Base-by-base conservation (phyloP, 257 asterid genomes). In the Jaltomata sinuosa region DNA sequence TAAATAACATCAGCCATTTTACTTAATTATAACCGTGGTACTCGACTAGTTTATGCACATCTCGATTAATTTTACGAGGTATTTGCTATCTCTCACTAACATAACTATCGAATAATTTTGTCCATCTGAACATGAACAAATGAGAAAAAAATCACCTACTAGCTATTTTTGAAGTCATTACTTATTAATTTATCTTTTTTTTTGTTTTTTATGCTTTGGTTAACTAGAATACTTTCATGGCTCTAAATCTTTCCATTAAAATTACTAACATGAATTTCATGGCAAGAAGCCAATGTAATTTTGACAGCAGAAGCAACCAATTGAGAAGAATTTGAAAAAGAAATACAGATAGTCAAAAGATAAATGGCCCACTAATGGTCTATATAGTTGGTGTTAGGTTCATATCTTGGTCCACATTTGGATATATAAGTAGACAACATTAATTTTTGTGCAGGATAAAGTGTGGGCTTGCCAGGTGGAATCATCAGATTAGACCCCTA, bases 301-400 rank as follows among this genome's bases (percentile, higher is more conserved):
- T 77, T 49, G 9, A 77, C 62, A 77, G 45, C 62, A 49, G 42
- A 77, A 49, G 62, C 82, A 77, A 77, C 62, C 62, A 77, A 49
- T 59, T 14, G 22, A 74, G 25, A 74, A 45, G 5, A 74, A 22
- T 52, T 74, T 74, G 22, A 8, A 64, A 29, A 64, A 45, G 45
- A 72, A 42, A 65, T 9, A 36, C 47, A 11, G 29, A 25, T 25
- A 82, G 76, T 21, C 68, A 88, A 85, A 82, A 77, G 42, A 82
- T 22, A 11, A 65, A 83, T 27, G 88, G 85, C 25, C 84, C 87
- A 83, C 40, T 50, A 19, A 25, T 74, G 87, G 85, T 42, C 76
- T 27, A 42, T 32, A 55, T 36, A 69, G 89, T 87, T 71, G 87
- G 80, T 72, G 81, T 59, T 80, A 71, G 85, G 89, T 86, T 50